Evolutionary conservation across 306 rosid species (phyloP).

Genomic region (Cucurbita pepo): DNA sequence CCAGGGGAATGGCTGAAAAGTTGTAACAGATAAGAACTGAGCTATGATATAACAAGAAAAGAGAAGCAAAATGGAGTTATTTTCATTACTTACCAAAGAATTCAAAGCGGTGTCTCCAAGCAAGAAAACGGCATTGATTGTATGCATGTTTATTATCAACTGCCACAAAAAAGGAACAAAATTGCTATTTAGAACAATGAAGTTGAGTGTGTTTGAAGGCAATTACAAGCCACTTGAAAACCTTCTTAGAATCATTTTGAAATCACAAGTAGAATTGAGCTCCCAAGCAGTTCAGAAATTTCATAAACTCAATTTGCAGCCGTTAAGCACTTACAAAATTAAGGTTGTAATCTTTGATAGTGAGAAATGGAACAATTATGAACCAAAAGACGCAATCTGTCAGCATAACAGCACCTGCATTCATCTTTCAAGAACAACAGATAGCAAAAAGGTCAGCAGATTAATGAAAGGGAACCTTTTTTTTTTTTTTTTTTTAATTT

Average conservation of each 20-base stretch:
- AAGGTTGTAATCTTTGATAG: conserved; percentile 61
- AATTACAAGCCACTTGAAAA: background rate
- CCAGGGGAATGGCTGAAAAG: conserved; percentile 65
- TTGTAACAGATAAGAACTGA: background rate
- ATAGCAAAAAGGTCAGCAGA: background rate
- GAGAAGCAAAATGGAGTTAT: background rate
- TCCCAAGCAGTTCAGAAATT: background rate
- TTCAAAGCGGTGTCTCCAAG: conserved; percentile 75
- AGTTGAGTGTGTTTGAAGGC: background rate
- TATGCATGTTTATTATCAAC: conserved; percentile 65
- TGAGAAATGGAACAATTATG: conserved; percentile 66
- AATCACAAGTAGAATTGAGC: background rate
- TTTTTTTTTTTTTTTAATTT: too few species aligned
- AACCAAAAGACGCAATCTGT: conserved; percentile 94
- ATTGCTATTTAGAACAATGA: background rate
- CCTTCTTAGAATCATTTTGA: background rate
- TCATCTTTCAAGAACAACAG: conserved; percentile 41
- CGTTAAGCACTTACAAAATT: conserved; percentile 48
- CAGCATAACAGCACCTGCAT: conserved; percentile 86
- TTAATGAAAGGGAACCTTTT: background rate
- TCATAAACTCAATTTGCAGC: background rate
- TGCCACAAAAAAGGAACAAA: conserved; percentile 16
- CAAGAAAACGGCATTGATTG: conserved; percentile 82
- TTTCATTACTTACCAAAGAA: conserved; percentile 37
- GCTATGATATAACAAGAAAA: background rate